Evolutionary conservation across 495 filamentous ascomycete genomes (phyloP).

Genomic region (Aspergillus sclerotioniger): DNA sequence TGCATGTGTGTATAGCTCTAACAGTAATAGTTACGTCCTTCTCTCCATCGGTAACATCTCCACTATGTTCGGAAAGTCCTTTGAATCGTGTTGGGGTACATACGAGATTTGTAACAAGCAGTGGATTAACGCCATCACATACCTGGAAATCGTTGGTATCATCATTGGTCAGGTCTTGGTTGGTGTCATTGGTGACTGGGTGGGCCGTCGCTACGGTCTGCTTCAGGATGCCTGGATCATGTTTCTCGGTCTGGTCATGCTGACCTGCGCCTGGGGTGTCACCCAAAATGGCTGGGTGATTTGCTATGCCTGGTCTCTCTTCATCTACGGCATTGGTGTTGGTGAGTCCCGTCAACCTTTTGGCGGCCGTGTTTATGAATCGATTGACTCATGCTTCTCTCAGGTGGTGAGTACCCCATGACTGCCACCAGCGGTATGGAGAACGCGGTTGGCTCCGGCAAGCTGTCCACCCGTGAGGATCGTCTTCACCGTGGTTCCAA

Average conservation of each 20-base stretch:
- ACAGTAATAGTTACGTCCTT: background rate
- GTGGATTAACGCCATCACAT: background rate
- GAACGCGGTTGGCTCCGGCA: slow-evolving; percentile 79
- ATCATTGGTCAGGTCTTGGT: background rate
- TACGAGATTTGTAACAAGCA: slow-evolving; percentile 1
- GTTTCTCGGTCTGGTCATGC: slow-evolving; percentile 83
- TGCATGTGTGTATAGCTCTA: background rate
- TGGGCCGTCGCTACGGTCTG: slow-evolving; percentile 85
- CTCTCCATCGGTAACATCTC: slow-evolving; percentile 8
- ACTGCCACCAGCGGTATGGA: slow-evolving; percentile 97
- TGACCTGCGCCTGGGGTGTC: slow-evolving; percentile 80
- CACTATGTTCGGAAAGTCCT: background rate
- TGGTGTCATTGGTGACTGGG: slow-evolving; percentile 39
- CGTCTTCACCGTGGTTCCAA: slow-evolving; percentile 90
- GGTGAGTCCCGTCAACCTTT: slow-evolving; percentile 41
- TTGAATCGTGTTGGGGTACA: background rate
- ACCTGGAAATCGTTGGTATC: slow-evolving; percentile 2
- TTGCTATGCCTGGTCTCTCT: slow-evolving; percentile 86
- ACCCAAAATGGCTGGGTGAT: slow-evolving; percentile 87
- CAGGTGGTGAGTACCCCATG: slow-evolving; percentile 84
- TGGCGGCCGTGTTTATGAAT: too few relatives aligned
- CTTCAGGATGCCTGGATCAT: slow-evolving; percentile 93
- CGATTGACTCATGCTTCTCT: slow-evolving; percentile 12
- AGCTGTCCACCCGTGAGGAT: slow-evolving; percentile 82
- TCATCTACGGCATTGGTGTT: slow-evolving; percentile 88